A percentile compares a stretch with the other conserved stretches of the same genome.
These are phyloP conservation scores for Pythium apleroticum DNA, from an alignment of 352 stramenopile species.

Conservation along the genomic window DNA sequence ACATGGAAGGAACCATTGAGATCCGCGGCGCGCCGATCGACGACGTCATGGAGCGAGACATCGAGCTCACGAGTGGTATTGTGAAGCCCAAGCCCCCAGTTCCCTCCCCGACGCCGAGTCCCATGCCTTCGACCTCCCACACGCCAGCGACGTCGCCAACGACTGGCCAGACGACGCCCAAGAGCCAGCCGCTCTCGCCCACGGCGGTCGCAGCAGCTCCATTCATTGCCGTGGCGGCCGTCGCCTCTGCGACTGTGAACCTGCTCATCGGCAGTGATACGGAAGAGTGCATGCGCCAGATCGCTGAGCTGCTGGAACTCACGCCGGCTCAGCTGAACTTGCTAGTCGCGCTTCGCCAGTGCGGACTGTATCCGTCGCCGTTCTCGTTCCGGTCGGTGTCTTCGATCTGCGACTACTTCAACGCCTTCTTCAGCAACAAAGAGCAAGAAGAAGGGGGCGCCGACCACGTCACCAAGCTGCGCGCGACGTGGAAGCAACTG, in stretches of 20 bases:
- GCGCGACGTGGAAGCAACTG: conserved; percentile 45
- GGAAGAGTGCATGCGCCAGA: conserved; percentile 49
- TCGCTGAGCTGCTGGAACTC: conserved; percentile 47
- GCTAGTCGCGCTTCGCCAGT: conserved; percentile 54
- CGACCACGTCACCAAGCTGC: conserved; percentile 39
- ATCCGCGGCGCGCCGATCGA: conserved; percentile 59
- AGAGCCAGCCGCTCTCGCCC: conserved; percentile 9
- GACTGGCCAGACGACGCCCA: conserved; percentile 10
- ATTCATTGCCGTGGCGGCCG: conserved; percentile 24
- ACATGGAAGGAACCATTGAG: conserved; percentile 56
- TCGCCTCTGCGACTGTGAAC: conserved; percentile 39
- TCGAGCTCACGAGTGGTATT: conserved; percentile 28
- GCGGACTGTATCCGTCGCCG: conserved; percentile 38
- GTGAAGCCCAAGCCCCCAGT: background rate
- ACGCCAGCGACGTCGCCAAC: conserved; percentile 15
- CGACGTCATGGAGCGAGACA: conserved; percentile 51
- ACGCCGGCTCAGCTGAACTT: conserved; percentile 64
- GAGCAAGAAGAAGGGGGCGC: conserved; percentile 33
- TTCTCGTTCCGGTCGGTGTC: conserved; percentile 52
- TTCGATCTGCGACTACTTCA: conserved; percentile 64
- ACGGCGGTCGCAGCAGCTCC: conserved; percentile 1
- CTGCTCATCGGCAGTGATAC: conserved; percentile 40
- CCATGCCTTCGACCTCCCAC: background rate
- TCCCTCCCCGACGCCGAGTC: background rate
- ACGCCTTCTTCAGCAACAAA: conserved; percentile 44